phyloP scores from a whole-genome alignment of 371 early-diverging fungal genomes.

The Apophysomyces variabilis region DNA sequence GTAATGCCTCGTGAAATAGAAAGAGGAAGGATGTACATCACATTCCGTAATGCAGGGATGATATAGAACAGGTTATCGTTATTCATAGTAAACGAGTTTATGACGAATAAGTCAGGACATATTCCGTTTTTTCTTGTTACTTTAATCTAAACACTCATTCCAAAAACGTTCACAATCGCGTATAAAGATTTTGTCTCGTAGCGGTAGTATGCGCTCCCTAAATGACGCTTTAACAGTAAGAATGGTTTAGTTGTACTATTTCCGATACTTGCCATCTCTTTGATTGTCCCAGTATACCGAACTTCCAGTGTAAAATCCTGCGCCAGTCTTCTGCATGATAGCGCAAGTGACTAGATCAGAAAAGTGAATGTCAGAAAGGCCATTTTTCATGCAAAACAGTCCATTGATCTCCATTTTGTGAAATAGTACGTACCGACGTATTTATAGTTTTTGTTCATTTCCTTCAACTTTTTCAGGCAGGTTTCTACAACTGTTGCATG shows the following conservation, averaged over 20 bases:
- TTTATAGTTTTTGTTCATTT: conserved; percentile 71
- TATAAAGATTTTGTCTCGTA: conserved; percentile 74
- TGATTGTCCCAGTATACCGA: conserved; percentile 76
- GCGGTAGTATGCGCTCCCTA: conserved; percentile 68
- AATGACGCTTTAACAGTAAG: background rate
- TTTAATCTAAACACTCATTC: conserved; percentile 45
- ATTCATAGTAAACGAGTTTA: too few species aligned
- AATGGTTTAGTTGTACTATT: background rate
- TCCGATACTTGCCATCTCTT: conserved; percentile 21
- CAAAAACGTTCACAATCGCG: conserved; percentile 69
- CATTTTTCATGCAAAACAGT: conserved; percentile 1
- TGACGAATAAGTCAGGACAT: too few species aligned
- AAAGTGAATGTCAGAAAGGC: background rate
- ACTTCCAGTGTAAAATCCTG: conserved; percentile 76
- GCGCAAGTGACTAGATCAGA: conserved; percentile 53
- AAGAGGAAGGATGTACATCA: background rate
- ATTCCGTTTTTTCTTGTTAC: too few species aligned
- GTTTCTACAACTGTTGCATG: conserved; percentile 70
- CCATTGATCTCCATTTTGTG: background rate
- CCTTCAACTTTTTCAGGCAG: conserved; percentile 65
- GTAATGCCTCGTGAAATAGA: conserved; percentile 2
- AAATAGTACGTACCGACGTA: conserved; percentile 62
- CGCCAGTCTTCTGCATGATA: conserved; percentile 79
- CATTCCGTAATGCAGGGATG: background rate
- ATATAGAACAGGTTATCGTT: background rate